Evolutionary conservation across 768 basidiomycete genomes (phyloP).

Genomic region (Agrocybe pediades): DNA sequence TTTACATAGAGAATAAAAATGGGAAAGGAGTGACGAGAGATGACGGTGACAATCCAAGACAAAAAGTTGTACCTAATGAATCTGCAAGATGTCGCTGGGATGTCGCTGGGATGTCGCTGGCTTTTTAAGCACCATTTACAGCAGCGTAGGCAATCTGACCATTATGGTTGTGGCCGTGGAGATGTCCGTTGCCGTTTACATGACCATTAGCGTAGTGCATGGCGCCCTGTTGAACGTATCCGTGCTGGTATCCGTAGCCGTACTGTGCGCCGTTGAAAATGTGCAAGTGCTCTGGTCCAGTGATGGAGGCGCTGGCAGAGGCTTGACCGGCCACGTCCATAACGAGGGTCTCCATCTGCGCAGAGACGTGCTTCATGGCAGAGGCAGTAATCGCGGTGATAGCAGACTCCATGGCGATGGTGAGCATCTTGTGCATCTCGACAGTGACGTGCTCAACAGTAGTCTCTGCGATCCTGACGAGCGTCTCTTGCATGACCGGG

Average conservation of each 20-base stretch:
- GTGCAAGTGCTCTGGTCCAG: conserved; percentile 17
- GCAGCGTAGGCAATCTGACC: too few species aligned
- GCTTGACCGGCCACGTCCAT: conserved; percentile 12
- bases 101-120: too few species aligned
- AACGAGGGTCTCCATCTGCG: conserved; percentile 15
- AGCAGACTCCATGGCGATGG: conserved; percentile 21
- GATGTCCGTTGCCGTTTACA: conserved; percentile 1
- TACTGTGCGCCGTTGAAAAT: conserved; percentile 4
- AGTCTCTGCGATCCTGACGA: conserved; percentile 20
- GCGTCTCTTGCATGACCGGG: conserved; percentile 20
- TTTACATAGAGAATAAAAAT: too few species aligned
- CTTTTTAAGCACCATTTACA: too few species aligned
- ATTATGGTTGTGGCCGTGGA: conserved; percentile 1
- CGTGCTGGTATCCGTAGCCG: neutral
- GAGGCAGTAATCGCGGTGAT: conserved; percentile 17
- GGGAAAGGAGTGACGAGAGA: too few species aligned
- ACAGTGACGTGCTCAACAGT: conserved; percentile 21
- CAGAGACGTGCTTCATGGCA: conserved; percentile 19
- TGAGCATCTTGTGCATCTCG: conserved; percentile 18
- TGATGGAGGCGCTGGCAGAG: conserved; percentile 17
- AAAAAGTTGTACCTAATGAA: too few species aligned
- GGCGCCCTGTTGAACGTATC: neutral
- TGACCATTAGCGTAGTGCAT: neutral
- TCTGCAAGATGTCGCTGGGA: too few species aligned
- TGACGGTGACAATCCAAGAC: too few species aligned